Evolutionary conservation across 768 basidiomycete species (phyloP).

Genomic region (Termitomyces sp.): DNA sequence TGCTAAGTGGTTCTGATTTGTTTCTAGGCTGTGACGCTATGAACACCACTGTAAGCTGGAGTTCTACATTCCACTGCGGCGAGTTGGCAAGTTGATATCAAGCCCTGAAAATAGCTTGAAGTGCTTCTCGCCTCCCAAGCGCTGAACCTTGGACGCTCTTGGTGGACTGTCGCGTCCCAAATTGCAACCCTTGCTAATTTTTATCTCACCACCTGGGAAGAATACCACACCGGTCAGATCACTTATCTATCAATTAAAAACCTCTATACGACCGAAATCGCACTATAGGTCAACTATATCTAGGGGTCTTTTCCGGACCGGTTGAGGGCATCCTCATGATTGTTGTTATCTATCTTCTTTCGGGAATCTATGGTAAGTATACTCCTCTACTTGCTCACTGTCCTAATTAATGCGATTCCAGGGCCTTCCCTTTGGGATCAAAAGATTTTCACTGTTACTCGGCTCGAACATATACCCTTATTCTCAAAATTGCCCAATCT

Average conservation of each 20-base stretch:
- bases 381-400: neutral
- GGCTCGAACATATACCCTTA: constrained; percentile 44
- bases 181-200: constrained; percentile 72
- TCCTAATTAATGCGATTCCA: constrained; percentile 18
- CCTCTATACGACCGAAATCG: neutral
- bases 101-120: constrained; percentile 55
- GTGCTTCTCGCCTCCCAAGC: constrained; percentile 79
- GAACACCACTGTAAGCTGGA: constrained; percentile 74
- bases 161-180: constrained; percentile 95
- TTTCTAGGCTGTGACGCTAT: constrained; percentile 80
- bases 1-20: neutral
- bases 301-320: constrained; percentile 92
- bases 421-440: constrained; percentile 82
- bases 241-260: neutral
- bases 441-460: constrained; percentile 53
- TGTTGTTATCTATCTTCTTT: constrained; percentile 66
- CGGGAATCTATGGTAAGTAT: constrained; percentile 69
- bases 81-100: neutral
- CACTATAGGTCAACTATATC: constrained; percentile 70
- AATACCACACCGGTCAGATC: constrained; percentile 77
- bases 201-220: constrained; percentile 78
- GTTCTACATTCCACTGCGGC: neutral
- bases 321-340: constrained; percentile 95
- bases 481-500: constrained; percentile 57
- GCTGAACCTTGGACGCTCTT: constrained; percentile 86